A percentile compares a stretch with the other conserved stretches of the same genome.
Evolutionary conservation across 148 eudicot genomes (phyloP).

Genomic region (Tetragonia tetragonoides): DNA sequence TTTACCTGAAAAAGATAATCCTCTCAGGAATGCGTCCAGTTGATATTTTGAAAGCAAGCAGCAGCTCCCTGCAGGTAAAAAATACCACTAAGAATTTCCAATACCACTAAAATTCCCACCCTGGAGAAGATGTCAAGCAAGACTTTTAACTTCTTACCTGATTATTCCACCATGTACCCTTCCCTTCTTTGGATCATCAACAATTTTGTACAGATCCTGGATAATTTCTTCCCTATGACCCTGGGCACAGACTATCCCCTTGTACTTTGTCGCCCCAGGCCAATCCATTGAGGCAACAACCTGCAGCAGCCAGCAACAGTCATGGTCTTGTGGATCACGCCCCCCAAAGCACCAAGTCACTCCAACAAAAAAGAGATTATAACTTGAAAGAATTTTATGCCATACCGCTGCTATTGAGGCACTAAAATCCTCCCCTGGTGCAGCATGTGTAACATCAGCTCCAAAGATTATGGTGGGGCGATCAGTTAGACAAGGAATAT

Average conservation of each 20-base stretch:
- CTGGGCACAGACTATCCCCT: constrained; percentile 72
- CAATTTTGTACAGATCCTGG: constrained; percentile 48
- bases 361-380: neutral
- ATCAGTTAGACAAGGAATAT: constrained; percentile 50
- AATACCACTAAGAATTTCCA: neutral
- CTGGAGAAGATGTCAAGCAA: no score
- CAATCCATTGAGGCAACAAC: constrained; percentile 95
- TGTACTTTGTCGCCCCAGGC: constrained; percentile 73
- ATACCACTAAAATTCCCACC: no score
- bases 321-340: neutral
- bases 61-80: constrained; percentile 48
- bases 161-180: constrained; percentile 58
- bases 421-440: constrained; percentile 77
- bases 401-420: constrained; percentile 92
- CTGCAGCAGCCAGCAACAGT: constrained; percentile 27
- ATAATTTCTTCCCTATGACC: constrained; percentile 64
- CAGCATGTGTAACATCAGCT: constrained; percentile 92
- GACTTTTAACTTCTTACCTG: constrained; percentile 32
- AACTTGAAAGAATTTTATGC: neutral
- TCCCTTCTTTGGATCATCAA: constrained; percentile 40
- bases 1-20: constrained; percentile 77
- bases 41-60: constrained; percentile 35
- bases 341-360: no score
- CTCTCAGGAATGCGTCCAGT: constrained; percentile 46
- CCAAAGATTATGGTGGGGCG: constrained; percentile 73